These are phyloP conservation scores for Neonectria neomacrospora DNA, from an alignment of 2,329 filamentous ascomycete species.

Conservation along the genomic window DNA sequence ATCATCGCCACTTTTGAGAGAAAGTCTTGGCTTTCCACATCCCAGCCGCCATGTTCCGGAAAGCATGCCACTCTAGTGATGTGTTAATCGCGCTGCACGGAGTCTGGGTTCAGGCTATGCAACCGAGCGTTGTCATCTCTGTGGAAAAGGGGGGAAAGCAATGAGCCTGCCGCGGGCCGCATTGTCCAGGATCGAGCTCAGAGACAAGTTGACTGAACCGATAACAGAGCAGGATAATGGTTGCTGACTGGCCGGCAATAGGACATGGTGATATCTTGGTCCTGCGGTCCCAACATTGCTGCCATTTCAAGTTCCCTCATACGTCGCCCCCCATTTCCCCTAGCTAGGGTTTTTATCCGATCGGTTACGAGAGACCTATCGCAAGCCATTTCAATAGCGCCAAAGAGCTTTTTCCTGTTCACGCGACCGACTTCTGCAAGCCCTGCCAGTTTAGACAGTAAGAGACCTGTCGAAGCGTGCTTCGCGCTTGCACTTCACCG, in stretches of 20 bases:
- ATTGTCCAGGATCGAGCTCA: conserved; percentile 6
- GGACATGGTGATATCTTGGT: not conserved
- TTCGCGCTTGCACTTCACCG: conserved; percentile 33
- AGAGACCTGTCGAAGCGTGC: conserved; percentile 28
- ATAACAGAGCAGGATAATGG: not conserved
- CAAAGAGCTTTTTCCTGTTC: conserved; percentile 15
- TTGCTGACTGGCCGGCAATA: not conserved
- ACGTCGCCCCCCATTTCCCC: too few relatives aligned
- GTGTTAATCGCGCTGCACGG: conserved; percentile 22
- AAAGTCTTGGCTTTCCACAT: conserved; percentile 6
- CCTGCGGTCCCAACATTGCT: not conserved
- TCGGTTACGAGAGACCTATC: not conserved
- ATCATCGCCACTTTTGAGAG: conserved; percentile 25
- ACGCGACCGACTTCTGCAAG: conserved; percentile 29
- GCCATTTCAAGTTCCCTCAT: not conserved
- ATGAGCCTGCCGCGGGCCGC: conserved; percentile 14
- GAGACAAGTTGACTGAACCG: not conserved
- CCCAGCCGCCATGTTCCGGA: conserved; percentile 5
- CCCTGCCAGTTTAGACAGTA: conserved; percentile 22
- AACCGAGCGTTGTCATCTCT: conserved; percentile 14
- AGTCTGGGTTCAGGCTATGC: not conserved
- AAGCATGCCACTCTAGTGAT: conserved; percentile 28
- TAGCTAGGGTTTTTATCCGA: not conserved
- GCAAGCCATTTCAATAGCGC: conserved; percentile 8
- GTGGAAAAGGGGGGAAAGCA: conserved; percentile 19